phyloP scores from a whole-genome alignment of 169 alveolate species.

The Condylostoma magnum region DNA sequence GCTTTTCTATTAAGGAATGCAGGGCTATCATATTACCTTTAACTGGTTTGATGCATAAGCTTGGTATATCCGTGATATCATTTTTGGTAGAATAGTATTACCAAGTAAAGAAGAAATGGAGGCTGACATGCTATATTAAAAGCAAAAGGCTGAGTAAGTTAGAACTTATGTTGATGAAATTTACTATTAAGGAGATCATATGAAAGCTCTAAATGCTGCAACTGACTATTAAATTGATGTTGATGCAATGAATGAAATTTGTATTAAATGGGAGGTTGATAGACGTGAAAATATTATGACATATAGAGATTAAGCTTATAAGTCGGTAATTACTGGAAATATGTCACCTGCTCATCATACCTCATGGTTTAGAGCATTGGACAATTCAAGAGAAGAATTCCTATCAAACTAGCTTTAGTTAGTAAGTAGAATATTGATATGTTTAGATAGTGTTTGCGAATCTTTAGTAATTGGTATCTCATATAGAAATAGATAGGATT shows the following conservation, averaged over 20 bases:
- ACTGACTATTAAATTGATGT: background rate
- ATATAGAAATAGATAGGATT: too few relatives aligned
- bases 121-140: background rate
- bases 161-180: background rate
- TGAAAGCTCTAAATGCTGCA: background rate
- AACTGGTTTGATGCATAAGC: background rate
- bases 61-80: background rate
- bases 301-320: background rate
- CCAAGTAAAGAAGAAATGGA: background rate
- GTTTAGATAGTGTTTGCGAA: too few relatives aligned
- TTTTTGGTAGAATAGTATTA: background rate
- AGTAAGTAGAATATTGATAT: too few relatives aligned
- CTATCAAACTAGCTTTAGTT: background rate
- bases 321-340: background rate
- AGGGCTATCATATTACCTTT: background rate
- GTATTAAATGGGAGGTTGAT: background rate
- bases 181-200: background rate
- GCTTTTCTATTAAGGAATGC: background rate
- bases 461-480: too few relatives aligned
- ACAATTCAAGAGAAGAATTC: background rate
- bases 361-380: background rate
- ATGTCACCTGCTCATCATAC: background rate
- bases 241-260: background rate
- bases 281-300: background rate
- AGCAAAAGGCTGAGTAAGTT: background rate